Base-by-base conservation (phyloP, 2,329 filamentous ascomycete species). In the Acrocalymma vagum region DNA sequence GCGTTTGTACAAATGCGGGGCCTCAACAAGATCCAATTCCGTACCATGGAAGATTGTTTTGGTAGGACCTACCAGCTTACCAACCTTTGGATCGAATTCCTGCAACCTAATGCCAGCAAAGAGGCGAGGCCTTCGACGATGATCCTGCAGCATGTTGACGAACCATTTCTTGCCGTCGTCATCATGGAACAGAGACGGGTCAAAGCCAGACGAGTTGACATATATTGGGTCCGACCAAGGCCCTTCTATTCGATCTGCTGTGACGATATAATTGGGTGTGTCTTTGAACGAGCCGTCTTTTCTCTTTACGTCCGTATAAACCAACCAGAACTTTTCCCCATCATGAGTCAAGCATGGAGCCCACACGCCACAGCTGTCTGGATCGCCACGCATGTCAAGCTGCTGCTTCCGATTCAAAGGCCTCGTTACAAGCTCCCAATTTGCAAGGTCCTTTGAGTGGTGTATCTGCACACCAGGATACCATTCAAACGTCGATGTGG, bases 211-310 rank as follows among this genome's bases (percentile, higher is more conserved):
- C 0, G 79, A 81, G 57, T 84, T 85, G 57, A 75, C 72, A 53
- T 80, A 81, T 6, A 81, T 60, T 0, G 82, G 81, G 33, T 85
- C 82, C 0, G 80, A 82, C 83, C 83, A 85, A 0, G 82, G 81
- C 0, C 82, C 83, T 24, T 79, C 74, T 37, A 85, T 80, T 5
- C 68, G 52, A 0, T 60, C 53, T 9, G 64, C 56, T 9, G 74
- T 78, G 37, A 86, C 78, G 42, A 86, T 84, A 58, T 85, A 86
- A 32, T 85, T 86, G 50, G 79, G 82, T 1, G 80, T 76, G 53
- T 85, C 82, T 60, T 83, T 84, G 74, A 84, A 85, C 3, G 78
- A 80, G 9, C 83, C 83, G 51, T 86, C 83, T 60, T 85, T 85
- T 49, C 83, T 80, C 68, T 85, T 86, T 11, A 86, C 82, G 53